phyloP scores from a whole-genome alignment of 345 rosid genomes.

The Aquilaria yunnanensis region DNA sequence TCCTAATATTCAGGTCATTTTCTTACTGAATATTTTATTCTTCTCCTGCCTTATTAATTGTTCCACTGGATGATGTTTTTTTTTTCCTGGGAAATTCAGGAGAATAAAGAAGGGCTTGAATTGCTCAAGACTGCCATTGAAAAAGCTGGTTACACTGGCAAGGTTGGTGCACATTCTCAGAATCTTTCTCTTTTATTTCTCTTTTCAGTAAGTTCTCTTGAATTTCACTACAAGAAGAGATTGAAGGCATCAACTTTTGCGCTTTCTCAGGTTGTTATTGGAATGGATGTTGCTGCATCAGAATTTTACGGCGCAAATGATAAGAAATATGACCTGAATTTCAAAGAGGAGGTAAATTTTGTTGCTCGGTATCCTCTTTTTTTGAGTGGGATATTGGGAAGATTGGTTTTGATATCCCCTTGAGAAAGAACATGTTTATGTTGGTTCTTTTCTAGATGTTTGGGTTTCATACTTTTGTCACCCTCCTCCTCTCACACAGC shows the following conservation, averaged over 20 bases:
- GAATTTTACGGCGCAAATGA: constrained; percentile 68
- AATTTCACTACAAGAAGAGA: not conserved
- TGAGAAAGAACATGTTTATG: not conserved
- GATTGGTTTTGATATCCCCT: too few species aligned
- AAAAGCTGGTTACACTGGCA: constrained; percentile 86
- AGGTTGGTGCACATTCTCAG: constrained; percentile 37
- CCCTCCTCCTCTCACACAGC: too few species aligned
- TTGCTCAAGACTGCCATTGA: constrained; percentile 88
- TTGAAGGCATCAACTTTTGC: not conserved
- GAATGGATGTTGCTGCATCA: constrained; percentile 99
- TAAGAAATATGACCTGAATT: constrained; percentile 81
- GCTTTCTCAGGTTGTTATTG: constrained; percentile 76
- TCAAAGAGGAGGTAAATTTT: constrained; percentile 65
- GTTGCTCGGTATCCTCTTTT: not conserved
- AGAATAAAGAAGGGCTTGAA: constrained; percentile 98
- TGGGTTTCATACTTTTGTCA: not conserved
- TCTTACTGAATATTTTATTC: not conserved
- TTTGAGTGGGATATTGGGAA: not conserved
- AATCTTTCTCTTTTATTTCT: not conserved
- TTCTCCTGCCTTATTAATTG: not conserved
- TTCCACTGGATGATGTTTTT: not conserved
- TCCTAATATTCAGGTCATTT: constrained; percentile 80
- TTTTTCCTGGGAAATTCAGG: constrained; percentile 33
- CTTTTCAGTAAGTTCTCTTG: too few species aligned
- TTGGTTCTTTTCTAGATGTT: not conserved